These are phyloP conservation scores for Plasmopara halstedii DNA, from an alignment of 352 stramenopile species.

Conservation along the genomic window DNA sequence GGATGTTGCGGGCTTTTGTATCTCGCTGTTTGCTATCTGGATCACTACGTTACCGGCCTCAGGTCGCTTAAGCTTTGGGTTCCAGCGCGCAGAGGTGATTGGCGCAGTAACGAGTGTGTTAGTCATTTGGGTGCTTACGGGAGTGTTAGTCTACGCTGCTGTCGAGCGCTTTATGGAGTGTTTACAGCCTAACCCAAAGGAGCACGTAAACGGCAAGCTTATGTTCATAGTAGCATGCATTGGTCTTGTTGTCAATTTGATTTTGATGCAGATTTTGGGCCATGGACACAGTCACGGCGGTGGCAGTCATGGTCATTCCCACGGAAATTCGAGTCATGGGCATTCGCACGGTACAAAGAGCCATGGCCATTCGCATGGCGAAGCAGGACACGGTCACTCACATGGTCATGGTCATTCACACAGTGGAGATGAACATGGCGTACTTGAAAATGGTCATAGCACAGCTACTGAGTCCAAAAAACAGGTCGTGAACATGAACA, in stretches of 20 bases:
- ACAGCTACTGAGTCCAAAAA: conserved; percentile 20
- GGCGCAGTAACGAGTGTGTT: conserved; percentile 91
- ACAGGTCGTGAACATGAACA: conserved; percentile 90
- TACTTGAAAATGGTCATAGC: conserved; percentile 19
- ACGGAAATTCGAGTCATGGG: conserved; percentile 21
- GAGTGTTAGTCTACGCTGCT: conserved; percentile 91
- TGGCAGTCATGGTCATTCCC: conserved; percentile 29
- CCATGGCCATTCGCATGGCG: conserved; percentile 3
- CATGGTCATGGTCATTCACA: conserved; percentile 22
- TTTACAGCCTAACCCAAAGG: conserved; percentile 60
- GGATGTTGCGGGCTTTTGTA: conserved; percentile 66
- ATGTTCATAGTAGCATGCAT: conserved; percentile 96
- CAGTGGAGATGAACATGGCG: conserved; percentile 22
- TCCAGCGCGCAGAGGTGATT: conserved; percentile 92
- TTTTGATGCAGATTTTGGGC: conserved; percentile 90
- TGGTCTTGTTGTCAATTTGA: conserved; percentile 95
- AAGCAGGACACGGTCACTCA: conserved; percentile 6
- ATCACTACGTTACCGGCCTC: conserved; percentile 58
- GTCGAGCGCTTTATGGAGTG: conserved; percentile 82
- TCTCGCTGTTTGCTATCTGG: conserved; percentile 74
- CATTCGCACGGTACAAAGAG: conserved; percentile 17
- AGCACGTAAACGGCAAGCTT: conserved; percentile 91
- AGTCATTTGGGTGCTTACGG: conserved; percentile 91
- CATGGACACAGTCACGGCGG: conserved; percentile 61
- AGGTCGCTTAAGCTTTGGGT: conserved; percentile 88